phyloP scores from a whole-genome alignment of 805 yeast genomes.

The Komagataella phaffii region DNA sequence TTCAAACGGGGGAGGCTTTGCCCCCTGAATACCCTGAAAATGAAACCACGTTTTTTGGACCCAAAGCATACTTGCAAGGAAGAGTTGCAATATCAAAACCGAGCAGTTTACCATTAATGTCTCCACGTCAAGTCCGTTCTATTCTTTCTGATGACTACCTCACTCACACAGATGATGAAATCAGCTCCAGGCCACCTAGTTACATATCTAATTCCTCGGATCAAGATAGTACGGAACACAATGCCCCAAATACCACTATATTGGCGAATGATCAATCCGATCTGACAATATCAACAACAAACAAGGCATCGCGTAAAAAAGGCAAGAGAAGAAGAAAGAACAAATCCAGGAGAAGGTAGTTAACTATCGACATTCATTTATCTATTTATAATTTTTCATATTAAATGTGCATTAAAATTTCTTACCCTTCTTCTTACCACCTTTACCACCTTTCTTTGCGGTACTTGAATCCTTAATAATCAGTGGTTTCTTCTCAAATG shows the following conservation, averaged over 20 bases:
- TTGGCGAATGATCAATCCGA: neutral
- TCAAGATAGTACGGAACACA: neutral
- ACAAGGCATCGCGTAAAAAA: neutral
- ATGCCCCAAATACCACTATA: neutral
- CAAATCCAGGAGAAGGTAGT: neutral
- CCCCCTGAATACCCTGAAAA: conserved; percentile 61
- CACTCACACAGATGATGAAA: neutral
- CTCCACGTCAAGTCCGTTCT: neutral
- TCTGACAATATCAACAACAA: neutral
- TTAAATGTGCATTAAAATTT: conserved; percentile 2
- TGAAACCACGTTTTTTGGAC: conserved; percentile 51
- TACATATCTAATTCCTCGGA: neutral
- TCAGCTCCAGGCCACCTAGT: neutral
- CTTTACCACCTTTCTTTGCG: conserved; percentile 2
- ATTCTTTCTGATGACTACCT: neutral
- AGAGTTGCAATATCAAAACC: neutral
- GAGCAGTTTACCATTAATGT: neutral
- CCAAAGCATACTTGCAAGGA: conserved; percentile 6
- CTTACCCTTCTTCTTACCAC: conserved; percentile 5
- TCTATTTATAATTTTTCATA: neutral
- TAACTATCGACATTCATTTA: neutral
- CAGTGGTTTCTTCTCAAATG: conserved; percentile 1
- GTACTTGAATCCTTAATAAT: neutral
- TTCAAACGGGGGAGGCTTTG: conserved; percentile 60
- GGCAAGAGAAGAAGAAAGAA: neutral